These are phyloP conservation scores for Panicum hallii DNA, from an alignment of 202 grass and related monocot species.

Conservation along the genomic window DNA sequence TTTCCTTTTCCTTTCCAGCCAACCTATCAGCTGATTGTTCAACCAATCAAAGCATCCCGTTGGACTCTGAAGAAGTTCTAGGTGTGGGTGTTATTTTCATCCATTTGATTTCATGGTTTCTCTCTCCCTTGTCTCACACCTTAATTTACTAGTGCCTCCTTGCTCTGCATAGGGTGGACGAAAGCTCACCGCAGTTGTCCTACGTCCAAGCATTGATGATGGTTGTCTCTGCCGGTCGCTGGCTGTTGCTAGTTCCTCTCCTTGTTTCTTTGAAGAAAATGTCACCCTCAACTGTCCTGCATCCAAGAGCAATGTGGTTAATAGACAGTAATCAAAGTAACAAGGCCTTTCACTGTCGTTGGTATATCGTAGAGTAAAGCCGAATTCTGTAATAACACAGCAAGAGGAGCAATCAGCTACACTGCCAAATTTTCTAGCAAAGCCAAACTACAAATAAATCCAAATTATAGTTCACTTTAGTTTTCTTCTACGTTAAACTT, in stretches of 20 bases:
- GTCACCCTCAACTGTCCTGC: not conserved
- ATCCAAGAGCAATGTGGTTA: not conserved
- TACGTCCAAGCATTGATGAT: constrained; percentile 6
- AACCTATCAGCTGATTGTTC: not conserved
- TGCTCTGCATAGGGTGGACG: not conserved
- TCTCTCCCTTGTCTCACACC: not conserved
- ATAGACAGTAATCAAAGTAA: not conserved
- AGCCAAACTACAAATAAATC: no score
- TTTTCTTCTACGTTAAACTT: no score
- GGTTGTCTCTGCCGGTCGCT: not conserved
- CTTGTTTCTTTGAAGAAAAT: not conserved
- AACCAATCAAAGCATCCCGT: not conserved
- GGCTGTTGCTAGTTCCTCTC: not conserved
- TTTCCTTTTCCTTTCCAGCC: not conserved
- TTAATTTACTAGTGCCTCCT: not conserved
- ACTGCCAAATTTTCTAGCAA: no score
- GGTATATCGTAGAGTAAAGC: not conserved
- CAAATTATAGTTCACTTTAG: no score
- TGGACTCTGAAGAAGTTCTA: not conserved
- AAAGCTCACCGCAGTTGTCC: not conserved
- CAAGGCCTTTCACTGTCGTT: not conserved
- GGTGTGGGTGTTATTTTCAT: not conserved
- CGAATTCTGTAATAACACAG: not conserved
- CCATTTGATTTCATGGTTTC: not conserved
- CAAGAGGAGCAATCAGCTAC: not conserved